Evolutionary conservation across 257 asterid species (phyloP), one percentile per base, ranked within the genome.

Genomic region (Solanum chilense): DNA sequence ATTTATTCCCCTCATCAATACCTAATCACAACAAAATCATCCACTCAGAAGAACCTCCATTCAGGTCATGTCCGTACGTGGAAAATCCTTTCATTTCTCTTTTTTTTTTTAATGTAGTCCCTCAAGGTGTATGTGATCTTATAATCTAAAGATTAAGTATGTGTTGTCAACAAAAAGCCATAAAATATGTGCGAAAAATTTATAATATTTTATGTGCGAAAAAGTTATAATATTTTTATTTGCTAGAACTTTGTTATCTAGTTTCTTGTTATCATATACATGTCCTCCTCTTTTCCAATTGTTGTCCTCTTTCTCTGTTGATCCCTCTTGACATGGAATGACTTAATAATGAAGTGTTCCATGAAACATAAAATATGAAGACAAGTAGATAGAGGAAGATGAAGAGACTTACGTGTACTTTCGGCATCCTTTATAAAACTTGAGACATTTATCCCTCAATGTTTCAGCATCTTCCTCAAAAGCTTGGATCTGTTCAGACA

Each of bases 361-460:
- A 47, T 45, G 84, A 10, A 45, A 78, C 66, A 16, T 27, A 78
- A 76, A 29, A 25, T 25, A 78, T 42, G 27, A 78, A 78, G 27
- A 69, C 41, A 60, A 76, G 68, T 64, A 23, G 15, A 88, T 49
- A 85, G 77, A 89, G 29, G 31, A 74, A 16, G 74, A 68, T 18
- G 6, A 44, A 85, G 84, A 71, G 49, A 86, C 98, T 93, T 93
- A 95, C 98, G 92, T 92, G 92, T 97, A 97, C 90, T 95, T 97
- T 87, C 97, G 94, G 88, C 98, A 94, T 86, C 98, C 98, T 94
- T 95, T 97, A 90, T 93, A 95, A 89, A 97, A 95, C 92, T 96
- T 97, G 62, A 95, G 90, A 81, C 98, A 92, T 91, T 94, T 93
- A 71, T 95, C 98, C 86, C 97, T 92, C 89, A 97, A 83, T 82